Evolutionary conservation across 805 yeast species (phyloP), one percentile per base, ranked within the genome.

Genomic region (Hanseniaspora occidentalis): DNA sequence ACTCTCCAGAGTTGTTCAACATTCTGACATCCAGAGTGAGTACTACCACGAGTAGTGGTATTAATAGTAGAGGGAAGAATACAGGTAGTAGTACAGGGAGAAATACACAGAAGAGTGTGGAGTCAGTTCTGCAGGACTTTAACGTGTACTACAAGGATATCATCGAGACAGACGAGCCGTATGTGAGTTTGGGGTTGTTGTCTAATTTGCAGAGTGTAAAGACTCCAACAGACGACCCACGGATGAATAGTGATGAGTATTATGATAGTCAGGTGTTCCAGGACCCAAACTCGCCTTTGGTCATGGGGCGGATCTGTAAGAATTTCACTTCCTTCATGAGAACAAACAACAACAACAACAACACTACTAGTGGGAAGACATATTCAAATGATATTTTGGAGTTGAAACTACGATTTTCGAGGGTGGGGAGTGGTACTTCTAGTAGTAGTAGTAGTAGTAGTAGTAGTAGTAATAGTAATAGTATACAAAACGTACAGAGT

Each of bases 391-490:
- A 57, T 34, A 60, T 62, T 7, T 45, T 60, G 26, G 64, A 60
- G 36, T 47, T 60, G 11, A 60, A 58, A 43, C 31, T 60, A 31
- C 48, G 56, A 36, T 54, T 60, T 35, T 53, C 58, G 2, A 56
- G 50, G 36, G 57, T 58, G 64, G 27, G 65, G 56, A 2, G 66
- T 82, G 20, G 70, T 71, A 25, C 51, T 88, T 35, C 75, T 92
- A 20, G 79, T 89, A 20, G 85, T 92, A 6, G 73, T 89, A 23
- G 25, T 23, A 23, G n/a, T n/a, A n/a, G n/a, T n/a, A n/a, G n/a
- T n/a, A n/a, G n/a, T n/a, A n/a, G n/a, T n/a, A n/a, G n/a, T n/a
- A n/a, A n/a, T n/a, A n/a, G n/a, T n/a, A n/a, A n/a, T n/a, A n/a
- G n/a, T n/a, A n/a, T n/a, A n/a, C n/a, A n/a, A n/a, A n/a, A n/a